Base-by-base conservation (phyloP, 2,329 filamentous ascomycete species). In the Fusarium veterinarium region DNA sequence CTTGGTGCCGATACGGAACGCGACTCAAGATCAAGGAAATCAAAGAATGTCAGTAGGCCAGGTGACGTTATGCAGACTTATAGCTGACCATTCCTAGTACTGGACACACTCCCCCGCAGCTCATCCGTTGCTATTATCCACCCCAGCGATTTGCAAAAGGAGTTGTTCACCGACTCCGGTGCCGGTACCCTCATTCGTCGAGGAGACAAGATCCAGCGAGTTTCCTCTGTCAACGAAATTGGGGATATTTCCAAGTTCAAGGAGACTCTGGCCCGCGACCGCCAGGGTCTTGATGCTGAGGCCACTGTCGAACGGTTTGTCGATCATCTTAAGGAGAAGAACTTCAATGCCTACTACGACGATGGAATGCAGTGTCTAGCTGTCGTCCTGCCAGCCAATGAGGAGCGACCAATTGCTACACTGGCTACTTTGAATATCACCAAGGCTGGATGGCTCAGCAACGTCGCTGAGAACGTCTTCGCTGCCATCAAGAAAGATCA, bases 101-200 rank as follows among this genome's bases (percentile, higher is more conserved):
- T 99, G 58, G 93, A 94, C 76, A 92, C 93, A 55, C 90, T 99
- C 23, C 96, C 96, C 57, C 92, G 94, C 77, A 95, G 93, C 63
- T 98, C 95, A 23, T 97, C 94, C 77, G 95, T 99, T 55, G 96
- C 96, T 69, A 98, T 99, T 79, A 99, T 98, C 76, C 95, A 98
- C 83, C 95, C 96, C 5, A 95, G 93, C 73, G 95, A 97, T 81
- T 88, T 99, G 46, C 95, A 98, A 84, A 97, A 97, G 85, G 96
- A 99, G 82, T 86, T 98, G 10, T 98, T 98, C 83, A 98, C 95
- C 20, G 95, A 98, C 83, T 96, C 94, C 16, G 95, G 96, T 74
- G 95, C 95, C 53, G 95, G 96, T 67, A 98, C 95, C 38, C 86
- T 98, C 68, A 97, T 98, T 79, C 91, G 95, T 75, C 90, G 95